Evolutionary conservation across 2,329 filamentous ascomycete species (phyloP).

Genomic region (Leptographium galeiforme): DNA sequence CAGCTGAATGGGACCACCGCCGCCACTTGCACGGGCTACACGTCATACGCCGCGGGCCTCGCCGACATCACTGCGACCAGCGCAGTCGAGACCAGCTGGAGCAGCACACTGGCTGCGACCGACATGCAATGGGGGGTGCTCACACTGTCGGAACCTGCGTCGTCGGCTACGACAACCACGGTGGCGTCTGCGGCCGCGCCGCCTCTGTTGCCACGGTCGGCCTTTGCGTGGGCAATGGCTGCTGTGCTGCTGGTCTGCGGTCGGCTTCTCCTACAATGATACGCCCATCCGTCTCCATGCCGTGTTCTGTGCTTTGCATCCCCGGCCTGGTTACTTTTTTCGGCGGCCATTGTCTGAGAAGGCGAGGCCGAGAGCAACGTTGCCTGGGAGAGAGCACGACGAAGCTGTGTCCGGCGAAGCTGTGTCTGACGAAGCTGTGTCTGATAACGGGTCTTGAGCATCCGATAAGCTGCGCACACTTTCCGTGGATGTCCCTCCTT

Average conservation of each 20-base stretch:
- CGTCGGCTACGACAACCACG: slow-evolving; percentile 6
- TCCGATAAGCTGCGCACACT: no score
- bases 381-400: not conserved
- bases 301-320: no score
- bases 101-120: slow-evolving; percentile 26
- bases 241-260: no score
- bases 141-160: slow-evolving; percentile 26
- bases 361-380: not conserved
- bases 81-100: slow-evolving; percentile 30
- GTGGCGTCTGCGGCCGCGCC: not conserved
- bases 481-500: no score
- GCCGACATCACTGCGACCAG: slow-evolving; percentile 10
- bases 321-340: no score
- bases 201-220: not conserved
- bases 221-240: no score
- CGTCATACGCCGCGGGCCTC: slow-evolving; percentile 27
- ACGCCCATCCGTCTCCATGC: no score
- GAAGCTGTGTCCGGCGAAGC: no score
- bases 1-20: slow-evolving; percentile 26
- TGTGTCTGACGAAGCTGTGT: no score
- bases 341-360: not conserved
- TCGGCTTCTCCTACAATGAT: no score
- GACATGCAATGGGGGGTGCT: slow-evolving; percentile 30
- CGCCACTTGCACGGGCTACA: slow-evolving; percentile 35
- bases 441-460: no score